These are phyloP conservation scores for Aaosphaeria pasadenensis DNA, from an alignment of 2,329 filamentous ascomycete genomes.

Conservation along the genomic window DNA sequence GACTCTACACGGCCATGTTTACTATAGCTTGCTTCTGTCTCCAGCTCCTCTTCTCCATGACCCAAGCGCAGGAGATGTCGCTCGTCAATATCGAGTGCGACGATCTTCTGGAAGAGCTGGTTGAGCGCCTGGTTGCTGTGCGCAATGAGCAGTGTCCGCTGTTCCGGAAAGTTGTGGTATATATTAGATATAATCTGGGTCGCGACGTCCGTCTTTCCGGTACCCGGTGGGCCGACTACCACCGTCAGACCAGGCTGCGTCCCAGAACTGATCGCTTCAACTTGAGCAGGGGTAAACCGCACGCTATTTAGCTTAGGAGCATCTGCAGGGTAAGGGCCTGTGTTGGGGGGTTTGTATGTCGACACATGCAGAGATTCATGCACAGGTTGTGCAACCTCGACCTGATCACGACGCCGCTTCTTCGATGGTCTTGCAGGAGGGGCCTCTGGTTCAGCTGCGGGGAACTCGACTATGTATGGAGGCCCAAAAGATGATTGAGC, in stretches of 20 bases:
- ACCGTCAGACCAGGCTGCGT: conserved; percentile 92
- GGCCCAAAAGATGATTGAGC: conserved; percentile 74
- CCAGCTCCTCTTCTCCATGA: conserved; percentile 91
- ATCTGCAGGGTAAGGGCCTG: conserved; percentile 85
- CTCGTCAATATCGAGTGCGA: conserved; percentile 93
- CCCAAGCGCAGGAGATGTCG: conserved; percentile 88
- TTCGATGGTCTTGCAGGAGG: conserved; percentile 64
- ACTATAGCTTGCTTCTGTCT: conserved; percentile 82
- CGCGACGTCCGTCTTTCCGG: conserved; percentile 97
- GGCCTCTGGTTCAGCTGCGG: conserved; percentile 36
- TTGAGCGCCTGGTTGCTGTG: conserved; percentile 98
- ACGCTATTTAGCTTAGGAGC: conserved; percentile 76
- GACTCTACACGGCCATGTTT: conserved; percentile 94
- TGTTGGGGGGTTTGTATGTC: conserved; percentile 85
- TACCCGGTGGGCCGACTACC: conserved; percentile 91
- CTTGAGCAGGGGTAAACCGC: conserved; percentile 85
- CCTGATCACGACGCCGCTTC: conserved; percentile 78
- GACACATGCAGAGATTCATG: conserved; percentile 75
- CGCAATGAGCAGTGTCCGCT: conserved; percentile 87
- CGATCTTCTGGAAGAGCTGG: conserved; percentile 96
- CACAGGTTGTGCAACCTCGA: conserved; percentile 59
- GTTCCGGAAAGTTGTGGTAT: conserved; percentile 94
- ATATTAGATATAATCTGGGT: conserved; percentile 99
- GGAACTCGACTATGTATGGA: conserved; percentile 78
- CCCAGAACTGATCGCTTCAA: conserved; percentile 90